These are phyloP conservation scores for Chlamydomonas reinhardtii DNA, from an alignment of 163 green algal species.

Conservation along the genomic window DNA sequence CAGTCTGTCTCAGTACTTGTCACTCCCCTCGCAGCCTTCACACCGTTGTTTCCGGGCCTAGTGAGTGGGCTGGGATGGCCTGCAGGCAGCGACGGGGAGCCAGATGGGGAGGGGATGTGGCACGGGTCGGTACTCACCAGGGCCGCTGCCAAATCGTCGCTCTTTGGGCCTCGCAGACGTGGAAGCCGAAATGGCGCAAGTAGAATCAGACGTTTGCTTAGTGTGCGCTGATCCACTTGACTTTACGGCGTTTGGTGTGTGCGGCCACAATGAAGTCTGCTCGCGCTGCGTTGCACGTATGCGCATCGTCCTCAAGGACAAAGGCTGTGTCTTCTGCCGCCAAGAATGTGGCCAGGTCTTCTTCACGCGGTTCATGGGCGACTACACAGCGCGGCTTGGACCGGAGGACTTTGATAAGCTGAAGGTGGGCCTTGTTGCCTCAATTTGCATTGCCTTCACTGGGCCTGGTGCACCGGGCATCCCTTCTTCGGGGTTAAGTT, in stretches of 20 bases:
- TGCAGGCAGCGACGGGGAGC: too few relatives aligned
- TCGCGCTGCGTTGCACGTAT: slow-evolving; percentile 89
- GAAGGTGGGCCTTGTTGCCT: slow-evolving; percentile 59
- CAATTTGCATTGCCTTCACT: not conserved
- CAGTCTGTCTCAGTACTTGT: too few relatives aligned
- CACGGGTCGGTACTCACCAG: too few relatives aligned
- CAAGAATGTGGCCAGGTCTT: slow-evolving; percentile 76
- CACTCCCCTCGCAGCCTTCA: too few relatives aligned
- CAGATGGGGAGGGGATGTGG: too few relatives aligned
- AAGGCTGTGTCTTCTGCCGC: slow-evolving; percentile 91
- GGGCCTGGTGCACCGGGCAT: too few relatives aligned
- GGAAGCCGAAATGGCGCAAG: not conserved
- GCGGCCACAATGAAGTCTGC: slow-evolving; percentile 94
- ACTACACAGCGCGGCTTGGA: slow-evolving; percentile 81
- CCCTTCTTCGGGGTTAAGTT: too few relatives aligned
- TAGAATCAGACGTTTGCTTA: slow-evolving; percentile 78
- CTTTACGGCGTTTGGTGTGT: slow-evolving; percentile 85
- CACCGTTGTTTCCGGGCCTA: too few relatives aligned
- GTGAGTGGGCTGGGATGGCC: too few relatives aligned
- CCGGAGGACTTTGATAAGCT: slow-evolving; percentile 77
- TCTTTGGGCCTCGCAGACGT: too few relatives aligned
- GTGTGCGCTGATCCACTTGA: slow-evolving; percentile 92
- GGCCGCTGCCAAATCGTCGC: too few relatives aligned
- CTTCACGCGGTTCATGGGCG: slow-evolving; percentile 86
- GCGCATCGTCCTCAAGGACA: slow-evolving; percentile 90